These are phyloP conservation scores for Musa schizocarpa DNA, from an alignment of 176 grass and related monocot genomes.

Conservation along the genomic window DNA sequence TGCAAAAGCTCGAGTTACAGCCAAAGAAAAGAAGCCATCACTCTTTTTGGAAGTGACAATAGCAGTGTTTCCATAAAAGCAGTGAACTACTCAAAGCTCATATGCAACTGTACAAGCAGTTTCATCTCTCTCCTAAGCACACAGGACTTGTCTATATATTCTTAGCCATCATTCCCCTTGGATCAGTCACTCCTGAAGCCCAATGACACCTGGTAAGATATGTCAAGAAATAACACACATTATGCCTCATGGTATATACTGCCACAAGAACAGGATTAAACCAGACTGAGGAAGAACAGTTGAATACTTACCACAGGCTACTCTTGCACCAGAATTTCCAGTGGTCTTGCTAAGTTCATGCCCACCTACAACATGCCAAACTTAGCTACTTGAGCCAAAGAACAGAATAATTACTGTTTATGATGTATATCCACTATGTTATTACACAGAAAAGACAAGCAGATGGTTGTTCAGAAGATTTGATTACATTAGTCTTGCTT, in stretches of 20 bases:
- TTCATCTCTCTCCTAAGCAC: too few relatives aligned
- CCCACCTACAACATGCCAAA: slow-evolving; percentile 37
- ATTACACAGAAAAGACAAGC: too few relatives aligned
- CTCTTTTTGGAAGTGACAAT: too few relatives aligned
- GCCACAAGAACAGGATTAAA: background rate
- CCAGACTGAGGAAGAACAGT: background rate
- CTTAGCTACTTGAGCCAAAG: background rate
- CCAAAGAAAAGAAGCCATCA: too few relatives aligned
- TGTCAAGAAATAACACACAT: background rate
- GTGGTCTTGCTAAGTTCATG: slow-evolving; percentile 73
- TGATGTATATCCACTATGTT: background rate
- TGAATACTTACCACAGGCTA: slow-evolving; percentile 54
- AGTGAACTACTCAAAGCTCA: too few relatives aligned
- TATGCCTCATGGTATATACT: background rate
- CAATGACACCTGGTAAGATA: slow-evolving; percentile 50
- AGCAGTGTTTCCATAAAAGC: too few relatives aligned
- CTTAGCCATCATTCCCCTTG: background rate
- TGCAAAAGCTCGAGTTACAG: too few relatives aligned
- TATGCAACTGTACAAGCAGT: too few relatives aligned
- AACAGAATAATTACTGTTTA: background rate
- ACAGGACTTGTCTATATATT: too few relatives aligned
- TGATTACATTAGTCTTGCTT: too few relatives aligned
- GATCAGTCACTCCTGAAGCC: slow-evolving; percentile 31
- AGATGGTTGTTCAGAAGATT: too few relatives aligned
- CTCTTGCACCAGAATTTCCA: slow-evolving; percentile 72